phyloP scores from a whole-genome alignment of 179 eudicot genomes.

The Silene vulgaris region DNA sequence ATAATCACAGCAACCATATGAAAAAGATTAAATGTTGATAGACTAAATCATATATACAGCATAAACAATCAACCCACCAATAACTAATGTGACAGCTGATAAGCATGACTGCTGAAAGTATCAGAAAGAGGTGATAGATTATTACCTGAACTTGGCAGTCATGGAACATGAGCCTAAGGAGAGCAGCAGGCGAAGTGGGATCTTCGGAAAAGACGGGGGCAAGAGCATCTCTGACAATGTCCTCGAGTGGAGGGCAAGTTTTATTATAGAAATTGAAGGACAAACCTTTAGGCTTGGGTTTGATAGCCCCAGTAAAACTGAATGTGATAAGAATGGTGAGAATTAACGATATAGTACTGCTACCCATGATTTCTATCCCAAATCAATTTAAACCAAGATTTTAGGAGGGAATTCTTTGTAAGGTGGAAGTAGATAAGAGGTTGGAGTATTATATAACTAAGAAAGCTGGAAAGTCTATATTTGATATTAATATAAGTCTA shows the following conservation, averaged over 20 bases:
- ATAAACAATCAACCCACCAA: not conserved
- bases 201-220: constrained; percentile 27
- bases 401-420: constrained; percentile 19
- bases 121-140: not conserved
- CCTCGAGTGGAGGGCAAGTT: constrained; percentile 30
- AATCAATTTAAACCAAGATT: constrained; percentile 16
- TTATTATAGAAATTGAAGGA: constrained; percentile 28
- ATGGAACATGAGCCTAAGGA: constrained; percentile 39
- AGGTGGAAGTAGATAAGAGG: constrained; percentile 17
- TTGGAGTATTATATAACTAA: constrained; percentile 26
- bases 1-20: not conserved
- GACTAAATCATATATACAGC: constrained; percentile 9
- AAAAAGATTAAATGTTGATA: not conserved
- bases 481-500: not conserved
- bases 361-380: constrained; percentile 26
- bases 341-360: constrained; percentile 14
- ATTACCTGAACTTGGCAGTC: constrained; percentile 39
- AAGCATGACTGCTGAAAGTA: not conserved
- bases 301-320: constrained; percentile 16
- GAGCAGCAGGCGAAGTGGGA: constrained; percentile 32
- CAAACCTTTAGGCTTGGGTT: constrained; percentile 23
- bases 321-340: constrained; percentile 22
- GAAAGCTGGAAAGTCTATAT: constrained; percentile 14
- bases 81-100: not conserved
- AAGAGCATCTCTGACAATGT: constrained; percentile 25